A percentile compares a stretch with the other conserved stretches of the same genome.
Evolutionary conservation across 257 asterid species (phyloP).

Genomic region (Fraxinus quadrangulata): DNA sequence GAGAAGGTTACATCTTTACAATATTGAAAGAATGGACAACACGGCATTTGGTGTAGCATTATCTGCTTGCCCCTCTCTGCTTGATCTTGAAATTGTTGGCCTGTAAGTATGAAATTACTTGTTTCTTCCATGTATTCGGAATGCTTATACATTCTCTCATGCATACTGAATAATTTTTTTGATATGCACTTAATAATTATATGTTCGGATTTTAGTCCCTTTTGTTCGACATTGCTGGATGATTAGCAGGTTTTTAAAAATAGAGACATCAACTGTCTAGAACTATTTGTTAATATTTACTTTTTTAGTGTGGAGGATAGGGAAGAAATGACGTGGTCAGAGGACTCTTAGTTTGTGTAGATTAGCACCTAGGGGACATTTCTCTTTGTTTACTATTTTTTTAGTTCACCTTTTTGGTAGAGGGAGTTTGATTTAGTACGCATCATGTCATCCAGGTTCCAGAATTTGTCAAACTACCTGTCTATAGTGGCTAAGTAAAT

Average conservation of each 20-base stretch:
- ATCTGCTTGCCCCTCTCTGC: constrained; percentile 69
- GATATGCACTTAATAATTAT: neutral
- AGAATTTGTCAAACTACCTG: neutral
- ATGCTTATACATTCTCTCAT: constrained; percentile 11
- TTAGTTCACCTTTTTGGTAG: neutral
- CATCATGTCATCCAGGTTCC: constrained; percentile 1
- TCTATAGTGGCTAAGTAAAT: neutral
- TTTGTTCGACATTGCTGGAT: neutral
- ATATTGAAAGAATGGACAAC: constrained; percentile 77
- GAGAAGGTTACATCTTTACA: constrained; percentile 75
- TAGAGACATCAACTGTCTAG: neutral
- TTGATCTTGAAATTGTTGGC: constrained; percentile 82
- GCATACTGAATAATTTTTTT: neutral
- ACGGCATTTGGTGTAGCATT: constrained; percentile 65
- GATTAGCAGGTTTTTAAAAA: constrained; percentile 7
- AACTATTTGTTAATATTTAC: neutral
- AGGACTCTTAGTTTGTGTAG: constrained; percentile 8
- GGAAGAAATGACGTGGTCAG: neutral
- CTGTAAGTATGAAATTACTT: constrained; percentile 60
- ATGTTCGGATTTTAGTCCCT: neutral
- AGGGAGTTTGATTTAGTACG: constrained; percentile 2
- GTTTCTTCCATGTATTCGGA: constrained; percentile 16
- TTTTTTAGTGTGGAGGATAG: neutral
- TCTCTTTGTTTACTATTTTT: neutral
- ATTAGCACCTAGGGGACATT: constrained; percentile 2